Base-by-base conservation (phyloP, 306 rosid genomes). In the barrel medic (Medicago truncatula) region DNA sequence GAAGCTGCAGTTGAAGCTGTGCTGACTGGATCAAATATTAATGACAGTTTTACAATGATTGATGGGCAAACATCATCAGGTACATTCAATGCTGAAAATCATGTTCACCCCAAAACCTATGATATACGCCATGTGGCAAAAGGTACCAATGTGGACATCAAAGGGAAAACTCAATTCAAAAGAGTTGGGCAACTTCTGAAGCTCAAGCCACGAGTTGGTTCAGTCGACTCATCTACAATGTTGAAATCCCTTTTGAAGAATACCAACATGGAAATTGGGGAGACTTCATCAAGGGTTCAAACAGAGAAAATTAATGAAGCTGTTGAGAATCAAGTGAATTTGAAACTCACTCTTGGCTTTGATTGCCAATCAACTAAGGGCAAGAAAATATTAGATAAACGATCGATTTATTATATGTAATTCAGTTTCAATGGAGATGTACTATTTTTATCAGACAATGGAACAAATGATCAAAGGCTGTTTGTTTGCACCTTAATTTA, bases 1-100 rank as follows among this genome's bases (percentile, higher is more conserved):
- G 87, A 90, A 77, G 87, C 92, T 2, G 92, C 93, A 12, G 92
- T 92, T 15, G 86, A 84, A 3, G 82, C 89, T 0, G 90, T 87
- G 25, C 56, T 92, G 18, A 44, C 28, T 8, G 93, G 97, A 1
- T 50, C 71, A 6, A 73, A 73, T 53, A 88, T 79, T 17, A 12
- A 8, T 10, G 84, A 18, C 38, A 34, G 5, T 12, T 25, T 67
- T 46, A 7, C 34, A 16, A 0, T 0, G 52, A 18, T 16, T 36
- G 68, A 66, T 67, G 53, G 16, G 36, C 64, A 3, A 0, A 17
- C 0, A 8, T 7, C 4, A 8, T 15, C 17, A 0, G 43, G 52
- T 60, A 44, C 75, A 7, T 36, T 54, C 6, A 52, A 23, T 16
- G 40, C 4, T 2, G 65, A 18, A 54, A 18, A 20, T 2, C 53